phyloP scores from a whole-genome alignment of 1,284 basidiomycete genomes.

The Garcileccinum viscosum region DNA sequence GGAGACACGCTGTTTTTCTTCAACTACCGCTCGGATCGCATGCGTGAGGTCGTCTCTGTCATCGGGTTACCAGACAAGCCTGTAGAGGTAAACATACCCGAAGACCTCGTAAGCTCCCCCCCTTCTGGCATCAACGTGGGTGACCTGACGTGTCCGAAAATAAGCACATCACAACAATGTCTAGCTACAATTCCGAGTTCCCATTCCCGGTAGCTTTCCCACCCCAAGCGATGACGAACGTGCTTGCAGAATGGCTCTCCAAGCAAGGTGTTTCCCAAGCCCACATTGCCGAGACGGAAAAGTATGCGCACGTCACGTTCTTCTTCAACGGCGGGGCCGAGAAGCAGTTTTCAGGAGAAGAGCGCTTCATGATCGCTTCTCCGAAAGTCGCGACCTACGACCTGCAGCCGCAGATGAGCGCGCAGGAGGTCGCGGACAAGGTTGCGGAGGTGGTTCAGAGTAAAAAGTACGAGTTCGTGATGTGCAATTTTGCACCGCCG shows the following conservation, averaged over 20 bases:
- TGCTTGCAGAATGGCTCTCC: slow-evolving; percentile 87
- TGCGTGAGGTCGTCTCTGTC: slow-evolving; percentile 86
- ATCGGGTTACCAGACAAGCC: slow-evolving; percentile 84
- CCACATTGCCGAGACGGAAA: slow-evolving; percentile 93
- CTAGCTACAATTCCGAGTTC: slow-evolving; percentile 89
- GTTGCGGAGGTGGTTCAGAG: slow-evolving; percentile 83
- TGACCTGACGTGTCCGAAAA: neutral
- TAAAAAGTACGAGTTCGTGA: slow-evolving; percentile 81
- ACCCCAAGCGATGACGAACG: slow-evolving; percentile 88
- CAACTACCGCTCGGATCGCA: slow-evolving; percentile 94
- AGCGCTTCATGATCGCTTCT: slow-evolving; percentile 86
- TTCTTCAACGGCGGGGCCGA: slow-evolving; percentile 97
- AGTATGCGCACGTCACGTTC: slow-evolving; percentile 95
- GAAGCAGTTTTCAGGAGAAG: slow-evolving; percentile 85
- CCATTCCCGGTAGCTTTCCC: slow-evolving; percentile 88
- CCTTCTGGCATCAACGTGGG: neutral
- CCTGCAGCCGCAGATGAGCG: slow-evolving; percentile 86
- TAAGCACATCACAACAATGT: slow-evolving; percentile 89
- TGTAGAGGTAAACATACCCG: slow-evolving; percentile 69
- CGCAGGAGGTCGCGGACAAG: slow-evolving; percentile 84
- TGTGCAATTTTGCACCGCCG: slow-evolving; percentile 96
- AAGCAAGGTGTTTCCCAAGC: slow-evolving; percentile 82
- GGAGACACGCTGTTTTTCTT: slow-evolving; percentile 89
- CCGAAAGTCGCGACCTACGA: slow-evolving; percentile 92
- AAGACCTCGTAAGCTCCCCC: slow-evolving; percentile 63